Conservation (phyloP, 805 yeast species). For the Nakazawaea wickerhamii region DNA sequence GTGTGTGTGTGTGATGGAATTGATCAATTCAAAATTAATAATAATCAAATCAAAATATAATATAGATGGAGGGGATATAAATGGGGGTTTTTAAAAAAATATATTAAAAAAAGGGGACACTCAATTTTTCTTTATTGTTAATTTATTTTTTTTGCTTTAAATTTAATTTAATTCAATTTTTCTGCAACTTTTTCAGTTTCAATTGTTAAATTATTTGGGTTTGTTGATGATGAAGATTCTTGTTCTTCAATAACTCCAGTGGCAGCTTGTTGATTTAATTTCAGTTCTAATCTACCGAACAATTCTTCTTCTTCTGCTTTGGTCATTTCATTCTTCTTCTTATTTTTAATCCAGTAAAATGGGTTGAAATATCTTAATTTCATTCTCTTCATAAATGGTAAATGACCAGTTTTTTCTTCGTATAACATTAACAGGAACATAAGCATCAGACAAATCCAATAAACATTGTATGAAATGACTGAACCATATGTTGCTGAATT, state of each 20-base stretch:
- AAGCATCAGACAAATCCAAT: conserved; percentile 71
- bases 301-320: conserved; percentile 47
- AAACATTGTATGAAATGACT: conserved; percentile 78
- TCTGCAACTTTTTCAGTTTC: conserved; percentile 3
- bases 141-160: not conserved
- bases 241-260: conserved; percentile 24
- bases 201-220: not conserved
- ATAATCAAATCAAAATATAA: not conserved
- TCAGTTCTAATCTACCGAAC: conserved; percentile 36
- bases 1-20: not conserved
- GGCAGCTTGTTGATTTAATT: conserved; percentile 23
- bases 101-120: conserved; percentile 9
- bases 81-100: not conserved
- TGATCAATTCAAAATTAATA: not conserved
- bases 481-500: conserved; percentile 94
- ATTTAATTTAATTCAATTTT: not conserved
- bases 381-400: conserved; percentile 57
- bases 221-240: conserved; percentile 3
- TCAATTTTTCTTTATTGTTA: conserved; percentile 9
- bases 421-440: conserved; percentile 58
- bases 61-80: conserved; percentile 3
- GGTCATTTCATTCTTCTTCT: conserved; percentile 55
- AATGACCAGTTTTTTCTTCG: conserved; percentile 81
- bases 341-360: conserved; percentile 63
- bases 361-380: conserved; percentile 57